A percentile compares a stretch with the other conserved stretches of the same genome.
These are phyloP conservation scores for Epichloe aotearoae DNA, from an alignment of 2,329 filamentous ascomycete genomes.

Conservation along the genomic window DNA sequence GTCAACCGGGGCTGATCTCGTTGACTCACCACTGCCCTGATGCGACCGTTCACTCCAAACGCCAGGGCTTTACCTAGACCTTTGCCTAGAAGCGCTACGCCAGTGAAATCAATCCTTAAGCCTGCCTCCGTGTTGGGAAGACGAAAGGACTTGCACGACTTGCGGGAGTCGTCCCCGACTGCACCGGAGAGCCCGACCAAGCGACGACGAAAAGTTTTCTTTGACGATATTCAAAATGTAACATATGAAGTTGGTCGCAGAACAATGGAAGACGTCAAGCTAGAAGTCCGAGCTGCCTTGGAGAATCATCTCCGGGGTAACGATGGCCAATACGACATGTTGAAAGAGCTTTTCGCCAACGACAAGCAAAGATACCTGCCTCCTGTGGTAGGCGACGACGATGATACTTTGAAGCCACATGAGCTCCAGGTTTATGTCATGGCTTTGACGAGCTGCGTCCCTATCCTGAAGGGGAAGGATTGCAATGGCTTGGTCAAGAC, in stretches of 20 bases:
- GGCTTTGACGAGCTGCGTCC: constrained; percentile 47
- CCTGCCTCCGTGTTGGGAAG: constrained; percentile 31
- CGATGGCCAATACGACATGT: constrained; percentile 46
- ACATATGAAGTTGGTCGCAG: constrained; percentile 41
- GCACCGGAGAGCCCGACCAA: constrained; percentile 33
- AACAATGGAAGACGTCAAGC: constrained; percentile 41
- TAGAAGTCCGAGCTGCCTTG: constrained; percentile 40
- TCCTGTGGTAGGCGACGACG: constrained; percentile 29
- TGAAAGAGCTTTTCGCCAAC: constrained; percentile 45
- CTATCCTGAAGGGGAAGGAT: constrained; percentile 43
- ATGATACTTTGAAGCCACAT: constrained; percentile 36
- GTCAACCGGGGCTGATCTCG: not conserved
- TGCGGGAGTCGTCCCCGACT: constrained; percentile 23
- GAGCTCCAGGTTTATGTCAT: constrained; percentile 48
- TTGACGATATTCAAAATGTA: constrained; percentile 44
- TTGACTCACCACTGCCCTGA: constrained; percentile 1
- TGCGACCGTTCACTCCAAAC: constrained; percentile 23
- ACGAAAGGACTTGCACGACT: constrained; percentile 30
- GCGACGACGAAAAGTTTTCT: constrained; percentile 42
- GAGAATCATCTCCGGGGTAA: constrained; percentile 43
- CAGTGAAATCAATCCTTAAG: constrained; percentile 42
- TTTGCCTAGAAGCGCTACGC: constrained; percentile 22
- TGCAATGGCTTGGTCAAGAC: constrained; percentile 46
- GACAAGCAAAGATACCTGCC: constrained; percentile 29
- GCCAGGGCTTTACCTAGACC: constrained; percentile 21